Conservation (phyloP, 2,329 filamentous ascomycete genomes). For the Byssothecium circinans region DNA sequence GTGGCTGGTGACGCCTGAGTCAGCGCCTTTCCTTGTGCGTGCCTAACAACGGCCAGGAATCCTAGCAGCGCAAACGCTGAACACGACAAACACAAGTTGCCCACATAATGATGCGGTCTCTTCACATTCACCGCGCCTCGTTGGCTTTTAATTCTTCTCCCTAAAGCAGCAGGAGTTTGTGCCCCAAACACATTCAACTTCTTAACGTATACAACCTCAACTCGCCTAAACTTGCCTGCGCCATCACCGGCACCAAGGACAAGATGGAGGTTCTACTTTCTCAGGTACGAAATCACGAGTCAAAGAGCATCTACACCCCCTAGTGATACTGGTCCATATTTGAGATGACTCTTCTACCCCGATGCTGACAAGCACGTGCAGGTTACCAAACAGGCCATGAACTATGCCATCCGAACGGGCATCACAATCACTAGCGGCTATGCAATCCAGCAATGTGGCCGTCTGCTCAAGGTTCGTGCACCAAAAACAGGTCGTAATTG, state of each 20-base stretch:
- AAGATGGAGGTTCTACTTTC: constrained; percentile 71
- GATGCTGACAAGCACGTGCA: constrained; percentile 34
- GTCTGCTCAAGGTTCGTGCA: constrained; percentile 65
- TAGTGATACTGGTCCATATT: constrained; percentile 1
- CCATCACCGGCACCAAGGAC: constrained; percentile 2
- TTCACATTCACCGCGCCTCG: not conserved
- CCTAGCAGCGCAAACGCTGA: not conserved
- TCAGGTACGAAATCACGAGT: constrained; percentile 50
- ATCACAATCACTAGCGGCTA: constrained; percentile 83
- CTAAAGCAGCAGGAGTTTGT: too few relatives aligned
- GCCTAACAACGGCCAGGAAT: constrained; percentile 29
- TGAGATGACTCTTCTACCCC: not conserved
- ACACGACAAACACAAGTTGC: not conserved
- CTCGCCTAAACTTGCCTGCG: not conserved
- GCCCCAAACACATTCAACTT: too few relatives aligned
- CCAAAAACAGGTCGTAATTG: constrained; percentile 2
- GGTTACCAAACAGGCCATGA: constrained; percentile 79
- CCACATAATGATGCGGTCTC: not conserved
- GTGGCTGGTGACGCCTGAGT: constrained; percentile 14
- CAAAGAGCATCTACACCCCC: not conserved
- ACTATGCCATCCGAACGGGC: constrained; percentile 84
- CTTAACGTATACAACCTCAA: not conserved
- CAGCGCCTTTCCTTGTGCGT: constrained; percentile 19
- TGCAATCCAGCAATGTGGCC: constrained; percentile 79
- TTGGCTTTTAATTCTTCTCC: too few relatives aligned